phyloP scores from a whole-genome alignment of 768 basidiomycete species.

The Terana coerulea region DNA sequence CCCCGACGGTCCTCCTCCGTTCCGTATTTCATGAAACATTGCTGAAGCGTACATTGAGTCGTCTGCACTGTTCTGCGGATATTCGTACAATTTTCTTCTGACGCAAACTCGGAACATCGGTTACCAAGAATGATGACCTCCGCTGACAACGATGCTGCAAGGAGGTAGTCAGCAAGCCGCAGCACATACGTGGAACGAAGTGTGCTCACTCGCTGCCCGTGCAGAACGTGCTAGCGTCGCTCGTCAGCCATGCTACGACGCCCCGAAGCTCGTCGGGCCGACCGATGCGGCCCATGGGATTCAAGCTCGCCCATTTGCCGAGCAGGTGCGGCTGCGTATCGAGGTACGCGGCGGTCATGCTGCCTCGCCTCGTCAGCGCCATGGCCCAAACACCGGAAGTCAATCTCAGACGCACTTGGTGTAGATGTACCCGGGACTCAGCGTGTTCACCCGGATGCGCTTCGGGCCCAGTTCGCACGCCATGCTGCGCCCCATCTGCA shows the following conservation, averaged over 20 bases:
- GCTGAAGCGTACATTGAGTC: too few species aligned
- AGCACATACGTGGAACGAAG: not conserved
- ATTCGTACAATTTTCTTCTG: too few species aligned
- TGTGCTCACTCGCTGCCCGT: constrained; percentile 79
- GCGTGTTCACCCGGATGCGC: constrained; percentile 67
- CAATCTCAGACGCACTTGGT: constrained; percentile 42
- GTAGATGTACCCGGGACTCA: constrained; percentile 77
- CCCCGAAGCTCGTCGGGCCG: constrained; percentile 71
- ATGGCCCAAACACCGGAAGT: not conserved
- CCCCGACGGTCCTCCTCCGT: too few species aligned
- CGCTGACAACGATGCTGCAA: constrained; percentile 57
- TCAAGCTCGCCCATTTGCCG: constrained; percentile 64
- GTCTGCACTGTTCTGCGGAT: too few species aligned
- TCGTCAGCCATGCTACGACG: constrained; percentile 66
- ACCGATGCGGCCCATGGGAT: constrained; percentile 70
- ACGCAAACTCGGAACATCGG: not conserved
- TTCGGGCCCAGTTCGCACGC: constrained; percentile 70
- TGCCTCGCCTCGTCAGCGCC: constrained; percentile 23
- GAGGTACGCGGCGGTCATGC: constrained; percentile 74
- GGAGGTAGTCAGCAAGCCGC: constrained; percentile 8
- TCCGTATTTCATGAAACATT: too few species aligned
- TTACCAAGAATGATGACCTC: constrained; percentile 64
- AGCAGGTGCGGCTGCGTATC: constrained; percentile 60
- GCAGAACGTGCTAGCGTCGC: constrained; percentile 73
- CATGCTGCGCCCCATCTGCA: constrained; percentile 82